phyloP scores from a whole-genome alignment of 2,329 filamentous ascomycete genomes.

The Xylaria sp. region DNA sequence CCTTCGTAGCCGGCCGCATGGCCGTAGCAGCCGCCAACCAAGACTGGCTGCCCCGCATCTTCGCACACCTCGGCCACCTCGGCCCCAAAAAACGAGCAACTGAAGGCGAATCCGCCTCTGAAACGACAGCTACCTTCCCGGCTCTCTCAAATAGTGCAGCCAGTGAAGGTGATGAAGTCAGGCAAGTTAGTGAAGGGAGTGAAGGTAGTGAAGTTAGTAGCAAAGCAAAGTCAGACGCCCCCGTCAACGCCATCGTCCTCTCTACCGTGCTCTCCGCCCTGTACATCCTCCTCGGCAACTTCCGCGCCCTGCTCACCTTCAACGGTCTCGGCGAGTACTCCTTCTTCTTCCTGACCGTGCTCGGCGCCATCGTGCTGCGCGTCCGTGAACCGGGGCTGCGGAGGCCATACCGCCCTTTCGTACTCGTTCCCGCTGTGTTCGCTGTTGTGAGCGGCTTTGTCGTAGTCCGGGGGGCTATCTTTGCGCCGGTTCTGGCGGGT shows the following conservation, averaged over 20 bases:
- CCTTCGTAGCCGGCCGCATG: constrained; percentile 71
- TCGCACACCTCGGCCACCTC: constrained; percentile 59
- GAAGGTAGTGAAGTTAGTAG: too few species aligned
- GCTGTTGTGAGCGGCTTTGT: constrained; percentile 69
- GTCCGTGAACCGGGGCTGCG: constrained; percentile 65
- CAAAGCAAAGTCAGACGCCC: constrained; percentile 57
- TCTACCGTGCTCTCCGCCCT: constrained; percentile 62
- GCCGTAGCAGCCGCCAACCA: constrained; percentile 67
- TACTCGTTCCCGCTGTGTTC: constrained; percentile 64
- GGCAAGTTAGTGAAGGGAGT: too few species aligned
- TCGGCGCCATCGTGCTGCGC: constrained; percentile 68
- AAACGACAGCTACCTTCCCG: constrained; percentile 1
- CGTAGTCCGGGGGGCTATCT: constrained; percentile 67
- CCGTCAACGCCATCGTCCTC: constrained; percentile 65
- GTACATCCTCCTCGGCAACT: constrained; percentile 70
- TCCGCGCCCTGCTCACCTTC: constrained; percentile 70
- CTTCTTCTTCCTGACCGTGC: constrained; percentile 72
- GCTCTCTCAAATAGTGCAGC: constrained; percentile 7
- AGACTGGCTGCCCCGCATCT: constrained; percentile 60
- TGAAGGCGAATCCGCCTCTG: constrained; percentile 18
- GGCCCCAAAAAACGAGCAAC: constrained; percentile 45
- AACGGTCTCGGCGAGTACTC: constrained; percentile 70
- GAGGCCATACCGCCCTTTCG: constrained; percentile 66
- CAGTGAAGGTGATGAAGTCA: constrained; percentile 8
- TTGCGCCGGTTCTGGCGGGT: constrained; percentile 65